Evolutionary conservation across 2,329 filamentous ascomycete genomes (phyloP).

Genomic region (Penicillium polonicum): DNA sequence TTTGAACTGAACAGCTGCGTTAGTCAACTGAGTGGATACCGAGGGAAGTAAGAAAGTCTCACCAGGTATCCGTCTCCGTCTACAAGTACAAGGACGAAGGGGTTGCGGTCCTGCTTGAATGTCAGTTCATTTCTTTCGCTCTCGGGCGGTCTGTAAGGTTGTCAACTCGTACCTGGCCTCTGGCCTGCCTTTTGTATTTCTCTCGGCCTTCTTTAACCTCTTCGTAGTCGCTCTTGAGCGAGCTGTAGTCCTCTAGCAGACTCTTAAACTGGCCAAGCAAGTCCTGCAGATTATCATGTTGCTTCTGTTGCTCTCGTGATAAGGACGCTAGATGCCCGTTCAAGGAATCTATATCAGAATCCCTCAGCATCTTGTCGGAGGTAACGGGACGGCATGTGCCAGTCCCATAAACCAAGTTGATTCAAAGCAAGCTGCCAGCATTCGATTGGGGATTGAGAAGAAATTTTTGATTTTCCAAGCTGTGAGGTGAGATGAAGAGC

Average conservation of each 20-base stretch:
- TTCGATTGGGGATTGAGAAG: constrained; percentile 6
- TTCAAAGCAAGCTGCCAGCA: constrained; percentile 7
- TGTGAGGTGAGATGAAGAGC: constrained; percentile 1
- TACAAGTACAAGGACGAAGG: constrained; percentile 61
- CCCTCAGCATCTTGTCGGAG: constrained; percentile 21
- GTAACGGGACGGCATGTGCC: constrained; percentile 21
- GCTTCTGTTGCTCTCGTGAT: constrained; percentile 26
- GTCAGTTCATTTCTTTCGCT: constrained; percentile 4
- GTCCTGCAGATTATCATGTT: constrained; percentile 32
- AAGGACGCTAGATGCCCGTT: constrained; percentile 19
- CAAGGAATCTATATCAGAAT: constrained; percentile 29
- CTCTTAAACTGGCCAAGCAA: constrained; percentile 44
- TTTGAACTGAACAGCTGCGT: constrained; percentile 57
- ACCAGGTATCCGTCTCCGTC: constrained; percentile 61
- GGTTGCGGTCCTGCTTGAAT: constrained; percentile 48
- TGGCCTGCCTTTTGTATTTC: constrained; percentile 55
- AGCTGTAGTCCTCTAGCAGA: constrained; percentile 56
- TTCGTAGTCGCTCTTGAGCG: constrained; percentile 58
- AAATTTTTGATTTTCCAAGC: not conserved
- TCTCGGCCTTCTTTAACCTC: constrained; percentile 55
- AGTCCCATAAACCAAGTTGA: constrained; percentile 14
- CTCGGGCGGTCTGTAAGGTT: not conserved
- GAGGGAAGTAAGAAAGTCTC: constrained; percentile 19
- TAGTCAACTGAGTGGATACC: constrained; percentile 52
- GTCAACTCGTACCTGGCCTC: constrained; percentile 39